Evolutionary conservation across 1,284 basidiomycete genomes (phyloP).

Genomic region (Cerioporus squamosus): DNA sequence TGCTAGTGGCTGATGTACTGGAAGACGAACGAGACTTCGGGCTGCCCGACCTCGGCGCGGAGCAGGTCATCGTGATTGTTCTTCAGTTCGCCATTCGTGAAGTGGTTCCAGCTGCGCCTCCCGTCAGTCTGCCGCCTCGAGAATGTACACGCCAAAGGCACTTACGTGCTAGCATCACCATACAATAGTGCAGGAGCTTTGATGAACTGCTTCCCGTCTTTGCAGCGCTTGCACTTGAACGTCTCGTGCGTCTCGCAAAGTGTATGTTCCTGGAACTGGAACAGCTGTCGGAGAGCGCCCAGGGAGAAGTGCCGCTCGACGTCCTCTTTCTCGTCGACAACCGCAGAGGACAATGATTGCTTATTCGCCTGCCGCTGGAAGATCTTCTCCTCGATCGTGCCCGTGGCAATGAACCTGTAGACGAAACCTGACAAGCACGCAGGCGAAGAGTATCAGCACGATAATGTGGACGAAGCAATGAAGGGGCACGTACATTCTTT

Average conservation of each 20-base stretch:
- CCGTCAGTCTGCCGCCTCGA: constrained; percentile 9
- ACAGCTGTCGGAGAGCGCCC: constrained; percentile 90
- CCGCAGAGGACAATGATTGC: constrained; percentile 95
- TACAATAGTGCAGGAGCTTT: constrained; percentile 91
- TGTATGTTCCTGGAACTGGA: constrained; percentile 90
- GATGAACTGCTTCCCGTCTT: constrained; percentile 81
- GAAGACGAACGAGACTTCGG: constrained; percentile 91
- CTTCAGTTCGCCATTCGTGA: constrained; percentile 85
- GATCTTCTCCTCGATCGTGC: constrained; percentile 99
- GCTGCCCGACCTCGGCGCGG: constrained; percentile 84
- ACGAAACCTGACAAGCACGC: constrained; percentile 74
- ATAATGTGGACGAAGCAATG: no score
- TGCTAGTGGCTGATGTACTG: constrained; percentile 84
- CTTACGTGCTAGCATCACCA: constrained; percentile 96
- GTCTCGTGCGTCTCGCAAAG: constrained; percentile 95
- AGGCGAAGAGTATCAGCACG: not conserved
- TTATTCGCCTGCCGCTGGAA: constrained; percentile 97
- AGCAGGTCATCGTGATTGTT: constrained; percentile 96
- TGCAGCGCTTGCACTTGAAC: constrained; percentile 97
- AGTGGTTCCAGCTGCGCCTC: constrained; percentile 91
- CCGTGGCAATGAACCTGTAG: constrained; percentile 97
- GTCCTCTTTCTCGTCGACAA: constrained; percentile 97
- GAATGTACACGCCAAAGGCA: constrained; percentile 28
- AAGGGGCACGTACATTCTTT: constrained; percentile 81
- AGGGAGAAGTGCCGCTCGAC: constrained; percentile 95